phyloP scores from a whole-genome alignment of 1,284 basidiomycete genomes.

The Gymnopus androsaceus region DNA sequence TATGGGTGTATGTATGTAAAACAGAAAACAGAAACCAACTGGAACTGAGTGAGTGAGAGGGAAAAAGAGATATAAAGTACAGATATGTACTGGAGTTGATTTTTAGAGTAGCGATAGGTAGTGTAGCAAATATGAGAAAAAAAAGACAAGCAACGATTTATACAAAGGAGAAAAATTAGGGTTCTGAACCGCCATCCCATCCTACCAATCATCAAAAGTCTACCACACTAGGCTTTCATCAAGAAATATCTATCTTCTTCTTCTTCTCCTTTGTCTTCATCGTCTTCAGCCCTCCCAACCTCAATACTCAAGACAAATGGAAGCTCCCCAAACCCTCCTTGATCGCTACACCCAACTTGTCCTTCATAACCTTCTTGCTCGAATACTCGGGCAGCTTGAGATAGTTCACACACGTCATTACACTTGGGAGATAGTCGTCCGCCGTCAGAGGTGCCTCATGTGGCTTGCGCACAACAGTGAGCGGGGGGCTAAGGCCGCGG shows the following conservation, averaged over 20 bases:
- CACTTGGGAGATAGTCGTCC: slow-evolving; percentile 94
- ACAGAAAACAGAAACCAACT: no score
- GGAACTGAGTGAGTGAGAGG: no score
- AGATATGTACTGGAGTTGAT: no score
- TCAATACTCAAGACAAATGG: slow-evolving; percentile 74
- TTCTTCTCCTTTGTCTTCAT: neutral
- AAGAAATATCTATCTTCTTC: neutral
- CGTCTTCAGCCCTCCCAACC: neutral
- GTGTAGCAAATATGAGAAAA: no score
- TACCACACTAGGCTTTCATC: no score
- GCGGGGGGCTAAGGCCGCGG: slow-evolving; percentile 89
- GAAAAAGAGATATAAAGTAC: no score
- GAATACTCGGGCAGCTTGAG: slow-evolving; percentile 94
- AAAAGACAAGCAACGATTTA: no score
- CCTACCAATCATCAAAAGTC: no score
- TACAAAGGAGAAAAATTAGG: no score
- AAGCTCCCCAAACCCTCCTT: slow-evolving; percentile 92
- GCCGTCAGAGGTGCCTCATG: slow-evolving; percentile 89
- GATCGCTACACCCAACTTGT: slow-evolving; percentile 82
- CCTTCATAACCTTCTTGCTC: slow-evolving; percentile 76
- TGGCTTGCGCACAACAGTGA: slow-evolving; percentile 97
- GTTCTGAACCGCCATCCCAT: no score
- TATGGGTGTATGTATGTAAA: no score
- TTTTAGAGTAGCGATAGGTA: no score
- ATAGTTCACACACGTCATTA: slow-evolving; percentile 99